Base-by-base conservation (phyloP, 176 grass and related monocot species). In the Musa itinerans region DNA sequence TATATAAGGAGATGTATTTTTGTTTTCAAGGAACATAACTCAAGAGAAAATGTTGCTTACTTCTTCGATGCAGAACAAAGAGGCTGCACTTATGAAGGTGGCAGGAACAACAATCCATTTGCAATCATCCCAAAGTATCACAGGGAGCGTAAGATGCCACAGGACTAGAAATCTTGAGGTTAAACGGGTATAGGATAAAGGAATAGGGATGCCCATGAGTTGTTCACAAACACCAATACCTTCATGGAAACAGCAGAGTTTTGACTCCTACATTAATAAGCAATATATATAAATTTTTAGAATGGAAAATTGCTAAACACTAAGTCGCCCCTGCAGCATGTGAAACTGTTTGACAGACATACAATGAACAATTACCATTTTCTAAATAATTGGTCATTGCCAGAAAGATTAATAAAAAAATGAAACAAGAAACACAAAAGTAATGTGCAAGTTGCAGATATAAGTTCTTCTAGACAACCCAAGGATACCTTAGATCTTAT, bases 21-120 rank as follows among this genome's bases (percentile, higher is more conserved):
- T 43, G 34, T 43, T 43, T 43, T 43, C 34, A 20, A 21, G 3
- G 52, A 22, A 49, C 11, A 23, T 22, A 10, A 77, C 64, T 68
- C n/a, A 23, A 52, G 72, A 74, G 43, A 22, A 15, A 76, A 61
- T 72, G 1, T 61, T 66, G 49, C 88, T 91, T 98, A 98, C 95
- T 82, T 98, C 95, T 87, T 98, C 90, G 5, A 98, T 98, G 88
- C 90, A 98, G 90, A 98, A 98, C 43, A 98, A 79, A 53, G 83
- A 94, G 27, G 90, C 86, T 10, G 95, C 95, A 82, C 90, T 99
- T 76, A 99, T 76, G 74, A 99, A 99, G 43, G 95, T 99, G 69
- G 90, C 95, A 54, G 95, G 95, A 65, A 99, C 66, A 34, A 94
- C 95, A 22, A 94, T 94, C 95, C 95, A 94, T 81, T 91, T 91